A percentile compares a stretch with the other conserved stretches of the same genome.
phyloP scores from a whole-genome alignment of 805 yeast genomes.

The Wickerhamiella slavikovae region DNA sequence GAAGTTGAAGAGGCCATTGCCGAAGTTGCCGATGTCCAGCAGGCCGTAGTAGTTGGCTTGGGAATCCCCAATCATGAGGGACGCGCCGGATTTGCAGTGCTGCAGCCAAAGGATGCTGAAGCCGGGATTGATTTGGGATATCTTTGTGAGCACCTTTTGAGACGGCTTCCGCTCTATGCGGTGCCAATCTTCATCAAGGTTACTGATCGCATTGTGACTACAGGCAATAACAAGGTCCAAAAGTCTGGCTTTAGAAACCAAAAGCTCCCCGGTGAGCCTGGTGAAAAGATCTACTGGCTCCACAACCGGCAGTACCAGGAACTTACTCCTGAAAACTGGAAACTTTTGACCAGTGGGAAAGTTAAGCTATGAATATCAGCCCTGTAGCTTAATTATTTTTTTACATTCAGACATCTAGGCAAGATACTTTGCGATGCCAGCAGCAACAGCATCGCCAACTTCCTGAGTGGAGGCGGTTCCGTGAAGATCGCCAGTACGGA shows the following conservation, averaged over 20 bases:
- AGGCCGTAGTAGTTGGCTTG: constrained; percentile 73
- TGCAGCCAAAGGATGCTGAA: constrained; percentile 28
- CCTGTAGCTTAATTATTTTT: constrained; percentile 4
- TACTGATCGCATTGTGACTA: constrained; percentile 30
- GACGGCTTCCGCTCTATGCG: constrained; percentile 60
- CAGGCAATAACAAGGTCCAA: constrained; percentile 77
- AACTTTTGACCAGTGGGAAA: constrained; percentile 12
- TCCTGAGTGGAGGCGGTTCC: constrained; percentile 71
- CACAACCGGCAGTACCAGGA: constrained; percentile 32
- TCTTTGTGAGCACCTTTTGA: constrained; percentile 19
- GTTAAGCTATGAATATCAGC: constrained; percentile 10
- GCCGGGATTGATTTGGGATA: constrained; percentile 20
- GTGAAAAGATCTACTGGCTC: constrained; percentile 54
- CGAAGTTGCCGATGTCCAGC: constrained; percentile 22
- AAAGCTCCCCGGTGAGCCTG: constrained; percentile 15
- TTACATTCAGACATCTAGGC: neutral
- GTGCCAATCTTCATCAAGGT: constrained; percentile 66
- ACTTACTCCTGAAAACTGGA: constrained; percentile 41
- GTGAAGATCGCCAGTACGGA: constrained; percentile 81
- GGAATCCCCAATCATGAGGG: constrained; percentile 80
- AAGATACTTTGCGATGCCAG: constrained; percentile 36
- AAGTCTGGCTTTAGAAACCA: constrained; percentile 29
- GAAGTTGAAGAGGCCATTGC: constrained; percentile 62
- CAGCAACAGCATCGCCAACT: constrained; percentile 86
- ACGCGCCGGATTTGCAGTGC: constrained; percentile 75